A percentile compares a stretch with the other conserved stretches of the same genome.
phyloP scores from a whole-genome alignment of 345 rosid genomes.

The Ailanthus altissimus region DNA sequence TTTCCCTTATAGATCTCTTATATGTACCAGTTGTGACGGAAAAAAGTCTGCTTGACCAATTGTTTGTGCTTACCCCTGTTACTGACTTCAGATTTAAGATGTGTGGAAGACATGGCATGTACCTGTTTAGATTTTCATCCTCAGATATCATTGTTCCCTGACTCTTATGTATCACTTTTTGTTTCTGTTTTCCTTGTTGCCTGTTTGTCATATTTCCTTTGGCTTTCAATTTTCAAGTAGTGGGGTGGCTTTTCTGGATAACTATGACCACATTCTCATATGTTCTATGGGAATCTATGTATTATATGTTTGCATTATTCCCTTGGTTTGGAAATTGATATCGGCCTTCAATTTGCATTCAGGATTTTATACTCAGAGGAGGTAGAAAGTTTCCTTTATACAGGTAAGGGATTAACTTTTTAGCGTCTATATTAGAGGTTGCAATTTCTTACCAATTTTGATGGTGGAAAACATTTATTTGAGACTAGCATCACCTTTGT shows the following conservation, averaged over 20 bases:
- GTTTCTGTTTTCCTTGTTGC: not conserved
- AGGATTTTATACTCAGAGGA: conserved; percentile 85
- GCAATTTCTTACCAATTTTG: not conserved
- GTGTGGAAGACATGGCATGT: not conserved
- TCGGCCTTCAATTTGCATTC: conserved; percentile 28
- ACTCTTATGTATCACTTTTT: not conserved
- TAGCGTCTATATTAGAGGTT: not conserved
- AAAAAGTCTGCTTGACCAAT: not conserved
- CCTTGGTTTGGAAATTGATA: not conserved
- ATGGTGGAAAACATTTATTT: not conserved
- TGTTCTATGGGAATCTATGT: not conserved
- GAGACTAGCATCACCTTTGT: not conserved
- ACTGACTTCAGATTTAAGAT: not conserved
- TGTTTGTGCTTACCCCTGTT: not conserved
- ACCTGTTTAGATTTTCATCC: not conserved
- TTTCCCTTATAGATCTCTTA: not conserved
- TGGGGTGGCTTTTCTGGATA: not conserved
- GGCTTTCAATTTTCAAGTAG: not conserved
- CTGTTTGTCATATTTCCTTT: not conserved
- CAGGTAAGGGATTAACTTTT: conserved; percentile 82
- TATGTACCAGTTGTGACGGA: not conserved
- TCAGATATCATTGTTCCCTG: not conserved
- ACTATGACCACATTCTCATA: not conserved
- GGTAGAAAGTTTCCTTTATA: conserved; percentile 77
- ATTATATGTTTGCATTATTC: conserved; percentile 21